Evolutionary conservation across 148 eudicot genomes (phyloP), one percentile per base, ranked within the genome.

Genomic region (Silene latifolia): DNA sequence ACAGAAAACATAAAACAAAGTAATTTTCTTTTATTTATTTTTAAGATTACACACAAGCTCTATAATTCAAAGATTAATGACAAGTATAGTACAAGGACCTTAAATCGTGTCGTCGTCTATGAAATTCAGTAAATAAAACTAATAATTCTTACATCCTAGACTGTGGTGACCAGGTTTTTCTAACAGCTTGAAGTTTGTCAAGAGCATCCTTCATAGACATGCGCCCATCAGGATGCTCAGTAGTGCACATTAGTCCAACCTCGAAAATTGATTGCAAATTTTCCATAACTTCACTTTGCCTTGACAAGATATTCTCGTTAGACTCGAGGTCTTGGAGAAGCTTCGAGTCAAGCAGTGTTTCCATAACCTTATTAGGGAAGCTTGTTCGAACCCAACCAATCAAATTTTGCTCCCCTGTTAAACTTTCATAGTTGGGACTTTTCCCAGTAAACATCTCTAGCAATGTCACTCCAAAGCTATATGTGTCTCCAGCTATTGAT

Each of bases 371-470:
- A 23, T 69, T 5, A 4, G 87, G 85, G 20, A 53, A 77, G 17
- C 72, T 74, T 56, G 63, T 47, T 63, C 74, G 72, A 65, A 89
- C 88, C 90, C 88, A 87, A 58, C 63, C 69, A 58, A 73, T 71
- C 64, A 87, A 73, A 66, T 73, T 82, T 58, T 81, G 73, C 8
- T 74, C 86, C 18, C 75, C 85, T 25, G 70, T 74, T 51, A 80
- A 85, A 67, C 9, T 73, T 64, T 73, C 84, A 53, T 82, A 71
- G n/a, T 73, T 85, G 15, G 90, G 88, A 24, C 81, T 83, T 78
- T 78, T 87, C 23, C 85, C 87, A 0, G 90, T 87, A 54, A 87
- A 85, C 66, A 87, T 71, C 84, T 85, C 90, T 39, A 87, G 77
- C 58, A 87, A 65, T 60, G 82, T 78, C n/a, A 87, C 82, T 27